Conservation (phyloP, 2,329 filamentous ascomycete species). For the Capronia coronata region DNA sequence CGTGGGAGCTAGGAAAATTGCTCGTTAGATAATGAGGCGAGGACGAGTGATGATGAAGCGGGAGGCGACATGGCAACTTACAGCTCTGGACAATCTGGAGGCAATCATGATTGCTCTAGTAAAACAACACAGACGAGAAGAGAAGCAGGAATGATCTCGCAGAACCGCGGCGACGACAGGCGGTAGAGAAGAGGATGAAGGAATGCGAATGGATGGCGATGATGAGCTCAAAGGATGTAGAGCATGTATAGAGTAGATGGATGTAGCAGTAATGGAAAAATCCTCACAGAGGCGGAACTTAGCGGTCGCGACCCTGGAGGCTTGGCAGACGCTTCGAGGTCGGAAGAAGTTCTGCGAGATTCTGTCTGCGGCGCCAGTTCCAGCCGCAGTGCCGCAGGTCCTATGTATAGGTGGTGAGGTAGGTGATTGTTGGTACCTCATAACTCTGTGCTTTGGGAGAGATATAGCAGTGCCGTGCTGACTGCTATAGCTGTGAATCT, state of each 20-base stretch:
- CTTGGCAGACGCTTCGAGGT: neutral
- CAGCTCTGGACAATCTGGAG: slow-evolving; percentile 66
- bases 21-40: slow-evolving; percentile 14
- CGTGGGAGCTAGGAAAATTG: slow-evolving; percentile 60
- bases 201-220: slow-evolving; percentile 24
- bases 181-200: slow-evolving; percentile 29
- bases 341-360: neutral
- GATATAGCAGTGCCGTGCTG: no score
- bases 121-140: slow-evolving; percentile 29
- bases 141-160: slow-evolving; percentile 24
- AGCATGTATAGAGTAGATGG: neutral
- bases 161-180: slow-evolving; percentile 6
- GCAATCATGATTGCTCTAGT: slow-evolving; percentile 51
- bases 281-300: neutral
- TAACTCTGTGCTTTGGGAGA: no score
- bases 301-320: neutral
- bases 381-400: no score
- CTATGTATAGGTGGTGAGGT: no score
- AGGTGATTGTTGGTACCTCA: no score
- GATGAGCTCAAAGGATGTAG: slow-evolving; percentile 16
- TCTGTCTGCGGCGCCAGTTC: neutral
- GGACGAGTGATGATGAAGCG: slow-evolving; percentile 2
- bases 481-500: no score
- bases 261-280: neutral
- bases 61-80: slow-evolving; percentile 50